Percentiles rank a stretch among this genome's conserved stretches.
phyloP scores from a whole-genome alignment of 371 early-diverging fungal genomes.

The Batkoa obscura region DNA sequence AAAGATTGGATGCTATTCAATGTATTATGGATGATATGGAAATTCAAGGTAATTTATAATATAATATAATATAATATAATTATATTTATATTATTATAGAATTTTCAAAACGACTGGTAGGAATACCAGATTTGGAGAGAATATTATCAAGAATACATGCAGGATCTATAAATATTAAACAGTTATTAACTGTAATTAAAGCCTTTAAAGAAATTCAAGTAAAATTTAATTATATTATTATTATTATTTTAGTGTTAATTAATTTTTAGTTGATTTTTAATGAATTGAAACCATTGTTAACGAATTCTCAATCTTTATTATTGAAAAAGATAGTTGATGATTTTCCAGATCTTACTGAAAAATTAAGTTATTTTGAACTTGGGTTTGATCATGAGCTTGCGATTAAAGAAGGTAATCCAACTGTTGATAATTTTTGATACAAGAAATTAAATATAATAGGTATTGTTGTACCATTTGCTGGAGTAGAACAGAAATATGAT shows the following conservation, averaged over 20 bases:
- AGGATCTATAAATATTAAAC: constrained; percentile 55
- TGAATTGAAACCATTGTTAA: neutral
- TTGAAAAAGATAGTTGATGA: constrained; percentile 16
- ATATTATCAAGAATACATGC: constrained; percentile 79
- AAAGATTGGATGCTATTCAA: constrained; percentile 73
- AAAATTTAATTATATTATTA: too few species aligned
- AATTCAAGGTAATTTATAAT: constrained; percentile 23
- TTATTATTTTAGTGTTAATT: too few species aligned
- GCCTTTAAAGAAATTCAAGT: constrained; percentile 36
- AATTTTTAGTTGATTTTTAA: too few species aligned
- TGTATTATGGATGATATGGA: constrained; percentile 37
- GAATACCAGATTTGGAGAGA: constrained; percentile 85
- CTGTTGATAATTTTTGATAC: too few species aligned
- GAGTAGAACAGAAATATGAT: constrained; percentile 63
- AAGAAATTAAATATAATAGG: constrained; percentile 18
- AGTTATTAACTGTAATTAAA: constrained; percentile 40
- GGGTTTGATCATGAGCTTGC: constrained; percentile 57
- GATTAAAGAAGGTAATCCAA: constrained; percentile 32
- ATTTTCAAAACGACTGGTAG: constrained; percentile 15
- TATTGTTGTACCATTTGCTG: constrained; percentile 45
- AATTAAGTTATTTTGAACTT: constrained; percentile 34
- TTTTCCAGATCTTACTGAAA: constrained; percentile 27
- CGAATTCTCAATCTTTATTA: constrained; percentile 4
- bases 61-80: constrained; percentile 9
- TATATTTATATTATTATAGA: constrained; percentile 17